These are phyloP conservation scores for Schrenkiella parvula DNA, from an alignment of 345 rosid genomes.

Conservation along the genomic window DNA sequence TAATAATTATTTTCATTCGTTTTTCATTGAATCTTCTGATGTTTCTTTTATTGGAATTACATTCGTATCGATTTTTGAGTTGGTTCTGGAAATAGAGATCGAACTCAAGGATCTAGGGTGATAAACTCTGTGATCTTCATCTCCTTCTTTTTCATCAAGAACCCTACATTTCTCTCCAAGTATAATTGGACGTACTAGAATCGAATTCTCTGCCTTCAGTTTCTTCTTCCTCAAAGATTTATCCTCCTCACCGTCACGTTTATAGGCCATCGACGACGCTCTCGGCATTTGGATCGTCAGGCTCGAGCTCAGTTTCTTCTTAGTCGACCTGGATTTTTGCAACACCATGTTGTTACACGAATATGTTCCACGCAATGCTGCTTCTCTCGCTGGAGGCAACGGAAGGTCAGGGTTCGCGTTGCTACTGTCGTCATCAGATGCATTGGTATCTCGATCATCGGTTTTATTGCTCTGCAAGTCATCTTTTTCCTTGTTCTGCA, in stretches of 20 bases:
- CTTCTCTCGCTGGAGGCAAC: constrained; percentile 41
- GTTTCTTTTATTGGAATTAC: constrained; percentile 15
- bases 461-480: not conserved
- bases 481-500: not conserved
- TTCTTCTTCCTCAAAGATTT: constrained; percentile 25
- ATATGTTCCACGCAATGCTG: constrained; percentile 18
- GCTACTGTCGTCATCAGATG: not conserved
- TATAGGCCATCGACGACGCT: constrained; percentile 32
- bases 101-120: constrained; percentile 39
- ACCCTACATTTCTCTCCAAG: constrained; percentile 67
- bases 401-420: constrained; percentile 28
- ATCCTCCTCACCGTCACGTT: not conserved
- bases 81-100: constrained; percentile 37
- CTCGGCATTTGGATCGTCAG: constrained; percentile 38
- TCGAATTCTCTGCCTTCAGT: constrained; percentile 44
- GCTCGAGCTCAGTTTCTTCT: constrained; percentile 16
- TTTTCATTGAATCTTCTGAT: not conserved
- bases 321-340: constrained; percentile 17
- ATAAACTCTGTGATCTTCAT: constrained; percentile 34
- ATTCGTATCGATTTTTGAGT: constrained; percentile 31
- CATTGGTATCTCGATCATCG: not conserved
- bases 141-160: constrained; percentile 33
- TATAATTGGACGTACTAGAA: constrained; percentile 60
- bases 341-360: constrained; percentile 29
- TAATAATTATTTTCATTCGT: not conserved